Percentiles rank a stretch among this genome's conserved stretches.
Evolutionary conservation across 305 asterid species (phyloP).

Genomic region (Rubia peregrina): DNA sequence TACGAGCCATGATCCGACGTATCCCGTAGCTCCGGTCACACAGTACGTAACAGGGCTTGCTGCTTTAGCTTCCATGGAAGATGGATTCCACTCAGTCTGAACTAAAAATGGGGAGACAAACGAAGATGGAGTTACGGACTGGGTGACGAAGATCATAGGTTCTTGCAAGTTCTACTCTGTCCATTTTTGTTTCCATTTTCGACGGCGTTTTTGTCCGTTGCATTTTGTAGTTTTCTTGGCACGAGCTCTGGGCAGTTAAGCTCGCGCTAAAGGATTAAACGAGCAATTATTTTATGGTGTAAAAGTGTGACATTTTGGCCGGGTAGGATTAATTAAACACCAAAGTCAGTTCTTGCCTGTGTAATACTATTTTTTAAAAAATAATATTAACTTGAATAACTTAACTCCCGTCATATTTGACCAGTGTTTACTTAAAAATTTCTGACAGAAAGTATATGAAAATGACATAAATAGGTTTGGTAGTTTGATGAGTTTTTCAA

Average conservation of each 20-base stretch:
- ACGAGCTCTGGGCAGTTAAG: neutral
- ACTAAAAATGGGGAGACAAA: neutral
- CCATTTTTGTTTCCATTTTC: neutral
- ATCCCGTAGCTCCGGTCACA: constrained; percentile 80
- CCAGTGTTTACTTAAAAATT: too few species aligned
- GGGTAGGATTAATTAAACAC: too few species aligned
- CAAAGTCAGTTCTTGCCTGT: too few species aligned
- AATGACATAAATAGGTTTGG: too few species aligned
- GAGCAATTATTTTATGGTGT: neutral
- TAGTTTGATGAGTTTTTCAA: too few species aligned
- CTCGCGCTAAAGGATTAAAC: neutral
- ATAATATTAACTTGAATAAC: too few species aligned
- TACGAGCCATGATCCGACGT: constrained; percentile 78
- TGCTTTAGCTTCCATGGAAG: constrained; percentile 13
- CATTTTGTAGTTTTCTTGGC: neutral
- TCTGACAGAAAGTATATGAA: too few species aligned
- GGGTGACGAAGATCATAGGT: neutral
- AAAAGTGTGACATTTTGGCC: too few species aligned
- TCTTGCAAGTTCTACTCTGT: neutral
- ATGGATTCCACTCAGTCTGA: neutral
- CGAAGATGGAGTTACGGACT: neutral
- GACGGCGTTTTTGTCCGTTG: neutral
- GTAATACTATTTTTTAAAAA: too few species aligned
- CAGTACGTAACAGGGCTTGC: constrained; percentile 32
- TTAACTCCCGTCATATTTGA: too few species aligned